Base-by-base conservation (phyloP, 2,329 filamentous ascomycete genomes). In the Ophiocordyceps camponoti-floridani region DNA sequence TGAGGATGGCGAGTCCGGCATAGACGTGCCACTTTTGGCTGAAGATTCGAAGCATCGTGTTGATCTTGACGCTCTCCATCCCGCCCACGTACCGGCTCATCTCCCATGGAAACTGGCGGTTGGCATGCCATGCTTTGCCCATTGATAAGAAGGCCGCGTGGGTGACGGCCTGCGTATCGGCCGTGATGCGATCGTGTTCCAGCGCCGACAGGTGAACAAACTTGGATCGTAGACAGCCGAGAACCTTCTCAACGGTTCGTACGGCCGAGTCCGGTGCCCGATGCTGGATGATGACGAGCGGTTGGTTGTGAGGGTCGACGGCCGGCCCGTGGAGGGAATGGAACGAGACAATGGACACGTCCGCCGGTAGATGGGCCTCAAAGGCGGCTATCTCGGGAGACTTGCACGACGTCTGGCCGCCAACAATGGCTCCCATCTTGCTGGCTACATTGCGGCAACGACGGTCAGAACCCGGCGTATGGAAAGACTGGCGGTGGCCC, bases 11-110 rank as follows among this genome's bases (percentile, higher is more conserved):
- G 9, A 98, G 79, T 0, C 91, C 91, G 18, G 91, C 91, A 62
- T 98, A 98, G 47, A 98, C 91, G 67, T 98, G 93, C 93, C 93
- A 98, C 63, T 96, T 98, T 63, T 95, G 94, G 48, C 82, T 81
- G 67, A 96, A 98, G 65, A 98, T 96, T 54, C 91, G 87, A 52
- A 98, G 69, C 53, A 87, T 96, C 53, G 96, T 79, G 66, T 98
- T 98, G 68, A 96, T 94, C 67, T 98, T 98, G 55, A 96, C 89
- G 61, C 98, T 98, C 63, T 98, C 91, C 56, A 98, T 94, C 44
- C 91, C 93, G 47, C 91, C 91, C 4, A 95, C 78, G 62, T 96
- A 98, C 50, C 91, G 86, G n/a, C 80, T 78, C 42, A 89, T 79
- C 56, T 96, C 89, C 91, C 91, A 98, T 0, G 93, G 91, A 55